A percentile compares a stretch with the other conserved stretches of the same genome.
These are phyloP conservation scores for Cladosporium oxysporum DNA, from an alignment of 2,329 filamentous ascomycete genomes.

Conservation along the genomic window DNA sequence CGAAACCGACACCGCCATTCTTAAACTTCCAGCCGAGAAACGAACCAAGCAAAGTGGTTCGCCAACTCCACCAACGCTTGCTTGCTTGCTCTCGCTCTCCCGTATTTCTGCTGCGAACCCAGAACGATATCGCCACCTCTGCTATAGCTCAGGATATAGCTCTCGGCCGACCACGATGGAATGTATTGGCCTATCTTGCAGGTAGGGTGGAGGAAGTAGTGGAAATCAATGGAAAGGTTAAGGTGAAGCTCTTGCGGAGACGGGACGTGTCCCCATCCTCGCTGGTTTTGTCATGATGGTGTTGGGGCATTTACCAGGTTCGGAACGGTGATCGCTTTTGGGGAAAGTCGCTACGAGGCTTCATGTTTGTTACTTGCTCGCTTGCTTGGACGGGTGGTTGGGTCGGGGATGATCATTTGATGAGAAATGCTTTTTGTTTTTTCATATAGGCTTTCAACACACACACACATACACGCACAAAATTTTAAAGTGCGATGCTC, in stretches of 20 bases:
- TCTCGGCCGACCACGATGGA: not conserved
- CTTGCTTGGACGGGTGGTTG: too few species aligned
- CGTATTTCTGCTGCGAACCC: conserved; percentile 12
- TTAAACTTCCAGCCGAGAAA: not conserved
- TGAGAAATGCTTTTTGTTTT: not conserved
- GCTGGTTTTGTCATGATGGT: not conserved
- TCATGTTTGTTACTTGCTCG: not conserved
- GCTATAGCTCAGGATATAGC: conserved; percentile 17
- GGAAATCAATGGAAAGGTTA: not conserved
- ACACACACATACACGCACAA: not conserved
- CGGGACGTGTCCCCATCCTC: not conserved
- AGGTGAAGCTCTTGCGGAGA: not conserved
- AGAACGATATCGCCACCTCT: conserved; percentile 11
- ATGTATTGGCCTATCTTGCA: not conserved
- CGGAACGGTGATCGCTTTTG: not conserved
- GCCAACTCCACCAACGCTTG: not conserved
- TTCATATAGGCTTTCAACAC: not conserved
- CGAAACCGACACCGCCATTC: not conserved
- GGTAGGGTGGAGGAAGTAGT: not conserved
- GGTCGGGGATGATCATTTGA: not conserved
- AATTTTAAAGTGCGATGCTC: not conserved
- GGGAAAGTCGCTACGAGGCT: not conserved
- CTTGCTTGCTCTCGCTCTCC: not conserved
- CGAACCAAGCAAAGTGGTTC: not conserved
- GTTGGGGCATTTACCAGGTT: not conserved